Evolutionary conservation across 495 filamentous ascomycete species (phyloP).

Genomic region (Aspergillus heteromorphus): DNA sequence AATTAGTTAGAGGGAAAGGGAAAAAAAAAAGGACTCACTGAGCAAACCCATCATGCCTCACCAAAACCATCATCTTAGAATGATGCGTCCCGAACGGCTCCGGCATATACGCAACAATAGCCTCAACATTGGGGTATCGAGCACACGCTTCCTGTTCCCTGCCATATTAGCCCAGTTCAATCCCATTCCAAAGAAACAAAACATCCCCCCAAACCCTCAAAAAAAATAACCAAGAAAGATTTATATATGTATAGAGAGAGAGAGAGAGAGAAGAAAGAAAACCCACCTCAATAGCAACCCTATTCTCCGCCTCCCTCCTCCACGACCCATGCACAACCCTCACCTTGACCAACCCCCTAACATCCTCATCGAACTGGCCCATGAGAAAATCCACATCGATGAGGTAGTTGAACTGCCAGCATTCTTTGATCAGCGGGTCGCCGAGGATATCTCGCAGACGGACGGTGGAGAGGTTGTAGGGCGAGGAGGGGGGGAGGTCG

Average conservation of each 20-base stretch:
- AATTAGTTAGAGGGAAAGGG: conserved; percentile 9
- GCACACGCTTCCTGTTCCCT: conserved; percentile 48
- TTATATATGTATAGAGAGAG: no score
- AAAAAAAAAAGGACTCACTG: no score
- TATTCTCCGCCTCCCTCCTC: conserved; percentile 64
- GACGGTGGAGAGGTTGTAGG: conserved; percentile 62
- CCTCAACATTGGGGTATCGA: conserved; percentile 61
- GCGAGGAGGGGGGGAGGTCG: conserved; percentile 50
- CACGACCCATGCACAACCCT: conserved; percentile 85
- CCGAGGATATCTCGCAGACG: conserved; percentile 67
- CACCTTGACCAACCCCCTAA: conserved; percentile 56
- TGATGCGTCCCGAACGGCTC: conserved; percentile 87
- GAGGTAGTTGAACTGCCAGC: conserved; percentile 88
- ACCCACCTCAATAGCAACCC: conserved; percentile 57
- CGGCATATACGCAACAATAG: conserved; percentile 75
- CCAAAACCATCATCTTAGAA: conserved; percentile 79
- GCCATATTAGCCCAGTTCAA: conserved; percentile 8
- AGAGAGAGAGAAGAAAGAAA: background rate
- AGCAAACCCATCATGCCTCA: conserved; percentile 69
- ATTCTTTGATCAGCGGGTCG: conserved; percentile 76
- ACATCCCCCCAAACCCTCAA: no score
- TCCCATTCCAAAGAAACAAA: background rate
- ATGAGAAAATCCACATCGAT: conserved; percentile 76
- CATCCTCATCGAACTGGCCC: conserved; percentile 65
- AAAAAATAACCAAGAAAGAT: no score